Conservation (phyloP, 2,329 filamentous ascomycete species). For the Sphaceloma murrayae region DNA sequence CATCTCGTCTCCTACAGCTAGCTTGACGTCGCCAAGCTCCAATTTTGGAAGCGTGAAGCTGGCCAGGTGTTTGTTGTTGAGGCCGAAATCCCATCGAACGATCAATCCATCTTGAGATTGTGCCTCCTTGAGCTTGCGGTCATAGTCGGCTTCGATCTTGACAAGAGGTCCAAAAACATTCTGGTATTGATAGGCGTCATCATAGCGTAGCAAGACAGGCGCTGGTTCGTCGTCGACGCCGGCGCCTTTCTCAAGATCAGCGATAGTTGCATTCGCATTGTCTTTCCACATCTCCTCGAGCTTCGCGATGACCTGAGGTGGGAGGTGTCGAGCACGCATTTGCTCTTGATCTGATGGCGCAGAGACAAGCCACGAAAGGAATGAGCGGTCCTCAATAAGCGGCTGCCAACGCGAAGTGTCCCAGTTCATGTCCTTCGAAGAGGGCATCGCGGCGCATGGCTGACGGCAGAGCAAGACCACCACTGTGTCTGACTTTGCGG, state of each 20-base stretch:
- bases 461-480: slow-evolving; percentile 94
- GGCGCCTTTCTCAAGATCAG: slow-evolving; percentile 81
- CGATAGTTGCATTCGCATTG: slow-evolving; percentile 75
- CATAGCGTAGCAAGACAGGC: slow-evolving; percentile 84
- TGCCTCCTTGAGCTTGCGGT: slow-evolving; percentile 96
- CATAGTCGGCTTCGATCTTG: slow-evolving; percentile 98
- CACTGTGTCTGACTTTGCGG: slow-evolving; percentile 95
- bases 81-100: slow-evolving; percentile 85
- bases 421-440: slow-evolving; percentile 99
- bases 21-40: slow-evolving; percentile 92
- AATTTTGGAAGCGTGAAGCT: slow-evolving; percentile 95
- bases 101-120: slow-evolving; percentile 94
- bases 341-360: slow-evolving; percentile 89
- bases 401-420: slow-evolving; percentile 97
- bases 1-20: slow-evolving; percentile 98
- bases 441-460: slow-evolving; percentile 87
- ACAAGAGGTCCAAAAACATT: slow-evolving; percentile 97
- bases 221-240: slow-evolving; percentile 92
- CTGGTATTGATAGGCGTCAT: slow-evolving; percentile 96
- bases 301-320: slow-evolving; percentile 89
- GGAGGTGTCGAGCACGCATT: slow-evolving; percentile 84
- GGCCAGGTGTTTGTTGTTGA: slow-evolving; percentile 95
- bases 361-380: slow-evolving; percentile 85
- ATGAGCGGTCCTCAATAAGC: slow-evolving; percentile 91
- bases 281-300: slow-evolving; percentile 99